Evolutionary conservation across 441 rosid species (phyloP), one percentile per base, ranked within the genome.

Genomic region (Euphorbia neoarborescens): DNA sequence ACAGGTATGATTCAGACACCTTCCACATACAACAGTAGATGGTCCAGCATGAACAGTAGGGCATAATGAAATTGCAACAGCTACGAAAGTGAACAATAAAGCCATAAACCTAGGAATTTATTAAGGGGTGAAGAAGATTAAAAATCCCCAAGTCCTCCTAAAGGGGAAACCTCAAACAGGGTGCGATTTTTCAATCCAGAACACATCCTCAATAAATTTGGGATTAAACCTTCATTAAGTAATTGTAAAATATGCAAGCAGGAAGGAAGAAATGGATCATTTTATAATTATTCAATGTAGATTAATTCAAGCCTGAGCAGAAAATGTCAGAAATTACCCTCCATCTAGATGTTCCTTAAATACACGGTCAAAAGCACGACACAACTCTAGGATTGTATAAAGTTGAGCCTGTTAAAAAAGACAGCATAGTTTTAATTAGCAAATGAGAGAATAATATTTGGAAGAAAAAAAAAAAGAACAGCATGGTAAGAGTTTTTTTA

Each of bases 311-410:
- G 57, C 22, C 48, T 51, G 15, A 9, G 32, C 22, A 71, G 79
- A 69, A 53, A 70, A 17, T 24, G 66, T 60, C 35, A 71, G 66
- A 42, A 77, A 58, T 82, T 86, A 95, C 98, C 98, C 98, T 85
- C 97, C 99, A 82, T 95, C 98, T 81, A 95, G 86, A 76, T 95
- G 99, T 77, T 95, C 97, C 86, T 88, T 95, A 81, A 92, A 95
- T 56, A 94, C 88, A 72, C 98, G 98, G 71, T 94, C 99, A 86
- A 94, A 94, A 54, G 99, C 99, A 73, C 97, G 91, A 53, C 98
- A 94, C 57, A 94, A 79, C 82, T 90, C 97, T 81, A 94, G 85
- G 79, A 94, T 92, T 46, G 96, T 94, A 80, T 94, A 94, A 59
- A 94, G 84, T 77, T 90, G 96, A 72, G 98, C 99, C 99, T 94